phyloP scores from a whole-genome alignment of 2,329 filamentous ascomycete species.

The Stemphylium vesicarium region DNA sequence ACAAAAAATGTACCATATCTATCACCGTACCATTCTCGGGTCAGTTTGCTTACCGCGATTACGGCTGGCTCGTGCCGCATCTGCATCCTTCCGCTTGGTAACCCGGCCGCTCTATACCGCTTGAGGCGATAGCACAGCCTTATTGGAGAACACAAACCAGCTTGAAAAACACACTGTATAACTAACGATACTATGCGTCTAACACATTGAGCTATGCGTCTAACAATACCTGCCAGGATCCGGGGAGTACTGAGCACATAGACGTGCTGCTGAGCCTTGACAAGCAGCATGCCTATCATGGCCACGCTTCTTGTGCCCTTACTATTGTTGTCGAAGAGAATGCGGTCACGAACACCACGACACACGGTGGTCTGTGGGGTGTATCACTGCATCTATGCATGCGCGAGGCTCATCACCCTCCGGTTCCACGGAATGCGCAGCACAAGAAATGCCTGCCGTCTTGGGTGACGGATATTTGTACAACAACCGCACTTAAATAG shows the following conservation, averaged over 20 bases:
- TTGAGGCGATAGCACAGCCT: not conserved
- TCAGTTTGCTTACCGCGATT: not conserved
- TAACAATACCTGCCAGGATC: no score
- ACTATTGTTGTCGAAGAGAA: no score
- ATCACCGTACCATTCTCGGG: not conserved
- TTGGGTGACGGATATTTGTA: not conserved
- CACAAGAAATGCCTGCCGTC: no score
- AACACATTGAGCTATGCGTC: no score
- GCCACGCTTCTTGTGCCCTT: no score
- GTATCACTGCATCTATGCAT: slow-evolving; percentile 8
- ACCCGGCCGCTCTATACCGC: not conserved
- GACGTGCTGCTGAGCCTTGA: no score
- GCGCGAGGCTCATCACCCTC: not conserved
- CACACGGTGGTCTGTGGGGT: not conserved
- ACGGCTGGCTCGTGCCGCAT: not conserved
- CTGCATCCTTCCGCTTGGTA: not conserved
- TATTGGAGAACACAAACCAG: not conserved
- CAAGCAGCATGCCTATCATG: no score
- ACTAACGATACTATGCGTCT: no score
- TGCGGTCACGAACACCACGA: not conserved
- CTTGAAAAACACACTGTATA: not conserved
- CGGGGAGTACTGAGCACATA: no score
- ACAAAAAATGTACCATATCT: not conserved
- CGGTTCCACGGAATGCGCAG: not conserved
- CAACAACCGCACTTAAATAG: not conserved